Base-by-base conservation (phyloP, 148 eudicot genomes). In the Chenopodium suecicum region DNA sequence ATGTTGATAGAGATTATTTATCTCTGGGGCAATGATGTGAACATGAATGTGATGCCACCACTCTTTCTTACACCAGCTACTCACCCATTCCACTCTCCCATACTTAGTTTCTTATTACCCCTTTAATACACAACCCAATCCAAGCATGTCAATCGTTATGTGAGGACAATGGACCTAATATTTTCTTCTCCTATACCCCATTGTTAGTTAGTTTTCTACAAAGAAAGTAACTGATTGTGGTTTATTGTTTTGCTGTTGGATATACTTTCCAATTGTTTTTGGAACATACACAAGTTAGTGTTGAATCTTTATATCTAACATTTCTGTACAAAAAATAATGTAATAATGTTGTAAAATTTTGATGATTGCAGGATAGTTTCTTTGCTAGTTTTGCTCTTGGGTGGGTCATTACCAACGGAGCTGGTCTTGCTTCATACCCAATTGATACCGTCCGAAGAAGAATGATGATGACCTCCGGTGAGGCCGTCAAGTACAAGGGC, bases 381-480 rank as follows among this genome's bases (percentile, higher is more conserved):
- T 86, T 88, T 13, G 94, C 92, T 58, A 91, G 94, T 78, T 91
- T 91, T 84, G 90, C 87, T 54, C 92, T 91, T 69, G 94, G 94
- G 63, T 91, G 94, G 92, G 76, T 90, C 27, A 87, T 89, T 81
- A 91, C 94, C 76, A 91, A 87, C 32, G 91, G 88, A 74, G 94
- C 94, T 48, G 92, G 94, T 31, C 90, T 92, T 73, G 93, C 95
- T 46, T 90, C 95, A 1, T 90, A 92, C 87, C 93, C 95, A 41
- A 85, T 92, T 46, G 92, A 92, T 74, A 92, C 93, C 0, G 95
- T 92, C 19, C 90, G 95, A 12, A 90, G 95, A 89, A 89, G 95
- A 86, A 92, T 92, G 95, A 92, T 92, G 94, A 90, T 91, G 94
- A 91, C 94, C 25, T 91, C 94, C 14, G 94, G 94, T 77, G 91